Percentiles rank a stretch among this genome's conserved stretches.
Evolutionary conservation across 495 filamentous ascomycete genomes (phyloP).

Genomic region (Lasiosphaeria ovina): DNA sequence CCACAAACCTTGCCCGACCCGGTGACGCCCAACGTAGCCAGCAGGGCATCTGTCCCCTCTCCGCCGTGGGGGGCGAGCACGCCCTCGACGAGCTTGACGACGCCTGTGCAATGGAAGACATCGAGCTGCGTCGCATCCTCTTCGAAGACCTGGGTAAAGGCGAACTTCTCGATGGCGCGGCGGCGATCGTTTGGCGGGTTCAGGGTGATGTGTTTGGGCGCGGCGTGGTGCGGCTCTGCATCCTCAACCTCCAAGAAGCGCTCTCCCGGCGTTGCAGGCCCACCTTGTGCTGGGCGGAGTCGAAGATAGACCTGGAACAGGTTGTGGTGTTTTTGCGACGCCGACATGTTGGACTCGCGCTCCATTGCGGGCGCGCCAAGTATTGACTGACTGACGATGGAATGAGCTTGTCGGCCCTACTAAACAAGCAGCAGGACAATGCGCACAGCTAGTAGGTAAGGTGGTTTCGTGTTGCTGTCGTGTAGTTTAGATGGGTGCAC

Average conservation of each 20-base stretch:
- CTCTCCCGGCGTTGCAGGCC: conserved; percentile 46
- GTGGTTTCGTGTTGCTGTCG: no score
- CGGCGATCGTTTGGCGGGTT: conserved; percentile 82
- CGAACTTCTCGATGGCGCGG: conserved; percentile 87
- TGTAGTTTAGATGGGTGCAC: no score
- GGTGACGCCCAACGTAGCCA: conserved; percentile 92
- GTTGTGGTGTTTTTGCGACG: conserved; percentile 36
- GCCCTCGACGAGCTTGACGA: conserved; percentile 72
- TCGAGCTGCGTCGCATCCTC: conserved; percentile 81
- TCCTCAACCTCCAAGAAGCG: conserved; percentile 78
- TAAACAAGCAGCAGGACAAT: no score
- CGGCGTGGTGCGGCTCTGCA: conserved; percentile 43
- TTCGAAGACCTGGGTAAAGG: conserved; percentile 90
- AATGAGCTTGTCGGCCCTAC: background rate
- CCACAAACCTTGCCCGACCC: conserved; percentile 88
- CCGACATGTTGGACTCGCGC: conserved; percentile 19
- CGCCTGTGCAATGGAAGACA: conserved; percentile 78
- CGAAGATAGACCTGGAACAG: conserved; percentile 94
- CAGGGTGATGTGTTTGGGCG: conserved; percentile 80
- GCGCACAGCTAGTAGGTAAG: no score
- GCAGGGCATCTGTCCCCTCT: conserved; percentile 79
- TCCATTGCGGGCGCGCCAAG: conserved; percentile 18
- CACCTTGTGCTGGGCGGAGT: conserved; percentile 67
- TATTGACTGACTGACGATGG: background rate
- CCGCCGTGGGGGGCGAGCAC: conserved; percentile 66